phyloP scores from a whole-genome alignment of 768 basidiomycete species.

The Tulasnella sp. region DNA sequence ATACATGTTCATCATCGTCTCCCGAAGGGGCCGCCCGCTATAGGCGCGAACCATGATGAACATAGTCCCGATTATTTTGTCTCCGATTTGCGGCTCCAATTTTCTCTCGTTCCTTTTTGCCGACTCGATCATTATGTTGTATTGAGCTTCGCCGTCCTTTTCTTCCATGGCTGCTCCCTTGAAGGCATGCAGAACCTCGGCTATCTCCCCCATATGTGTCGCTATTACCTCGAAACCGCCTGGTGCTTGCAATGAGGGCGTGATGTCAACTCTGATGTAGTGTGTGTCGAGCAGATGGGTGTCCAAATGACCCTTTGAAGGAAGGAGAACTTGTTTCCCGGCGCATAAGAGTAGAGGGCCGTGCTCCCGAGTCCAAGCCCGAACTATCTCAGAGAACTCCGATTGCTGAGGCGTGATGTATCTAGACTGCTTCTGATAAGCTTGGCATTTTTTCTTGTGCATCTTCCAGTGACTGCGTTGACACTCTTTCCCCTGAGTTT shows the following conservation, averaged over 20 bases:
- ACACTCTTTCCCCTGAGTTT: not conserved
- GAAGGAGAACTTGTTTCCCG: not conserved
- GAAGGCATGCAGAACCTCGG: not conserved
- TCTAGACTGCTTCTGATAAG: not conserved
- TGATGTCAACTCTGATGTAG: not conserved
- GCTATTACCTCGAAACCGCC: not conserved
- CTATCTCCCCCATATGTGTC: not conserved
- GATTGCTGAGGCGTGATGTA: not conserved
- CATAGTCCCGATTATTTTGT: not conserved
- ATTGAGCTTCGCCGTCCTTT: not conserved
- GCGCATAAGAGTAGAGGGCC: not conserved
- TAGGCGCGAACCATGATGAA: not conserved
- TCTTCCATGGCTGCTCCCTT: not conserved
- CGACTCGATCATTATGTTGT: not conserved
- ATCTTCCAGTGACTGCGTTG: conserved; percentile 1
- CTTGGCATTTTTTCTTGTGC: not conserved
- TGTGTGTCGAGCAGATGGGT: not conserved
- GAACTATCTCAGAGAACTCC: not conserved
- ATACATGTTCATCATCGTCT: not conserved
- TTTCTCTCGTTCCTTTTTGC: not conserved
- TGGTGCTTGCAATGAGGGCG: not conserved
- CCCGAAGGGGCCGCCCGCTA: not conserved
- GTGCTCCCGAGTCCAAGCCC: not conserved
- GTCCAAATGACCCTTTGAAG: not conserved
- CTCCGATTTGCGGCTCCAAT: not conserved